Evolutionary conservation across 139 green algal genomes (phyloP), one percentile per base, ranked within the genome.

Genomic region (Closterium sp.): DNA sequence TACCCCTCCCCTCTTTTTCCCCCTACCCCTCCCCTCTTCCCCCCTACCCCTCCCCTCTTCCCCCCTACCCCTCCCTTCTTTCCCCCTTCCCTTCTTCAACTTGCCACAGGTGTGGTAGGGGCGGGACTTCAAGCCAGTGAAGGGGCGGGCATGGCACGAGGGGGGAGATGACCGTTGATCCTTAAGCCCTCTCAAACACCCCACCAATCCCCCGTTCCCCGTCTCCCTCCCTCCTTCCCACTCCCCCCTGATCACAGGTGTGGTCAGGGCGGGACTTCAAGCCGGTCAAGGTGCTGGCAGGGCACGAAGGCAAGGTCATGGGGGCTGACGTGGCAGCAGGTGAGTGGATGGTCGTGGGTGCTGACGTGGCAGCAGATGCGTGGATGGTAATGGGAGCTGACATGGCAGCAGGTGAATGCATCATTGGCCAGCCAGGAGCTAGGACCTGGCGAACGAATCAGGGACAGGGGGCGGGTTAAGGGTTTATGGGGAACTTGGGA

Each of bases 261-360:
- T 97, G 96, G 96, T 97, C 92, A 27, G 89, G 73, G 0, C 86
- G 90, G 0, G 95, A 97, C 92, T 98, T 97, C 91, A 90, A 89
- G 86, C 95, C 98, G n/a, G 89, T 97, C 19, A 96, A 94, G 84
- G 97, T 94, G 19, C 95, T 99, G 85, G 96, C 96, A 13, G 98
- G 97, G 0, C 98, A 99, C 92, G 98, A 99, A 90, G 96, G 97
- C 89, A 98, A 98, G 93, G 96, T 99, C 17, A 99, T 99, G 97
- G 96, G 94, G 9, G 96, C 92, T 6, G 98, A 99, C 94, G 92
- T 99, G 13, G 89, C 91, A n/a, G n/a, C 91, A 21, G 91, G 91
- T 89, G 88, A 84, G 89, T 19, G 50, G 4, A 87, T 10, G 2
- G 21, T 24, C 24, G 10, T 31, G 24, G 28, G 70, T 84, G 28